phyloP scores from a whole-genome alignment of 495 filamentous ascomycete genomes.

The Penicillium riverlandense region DNA sequence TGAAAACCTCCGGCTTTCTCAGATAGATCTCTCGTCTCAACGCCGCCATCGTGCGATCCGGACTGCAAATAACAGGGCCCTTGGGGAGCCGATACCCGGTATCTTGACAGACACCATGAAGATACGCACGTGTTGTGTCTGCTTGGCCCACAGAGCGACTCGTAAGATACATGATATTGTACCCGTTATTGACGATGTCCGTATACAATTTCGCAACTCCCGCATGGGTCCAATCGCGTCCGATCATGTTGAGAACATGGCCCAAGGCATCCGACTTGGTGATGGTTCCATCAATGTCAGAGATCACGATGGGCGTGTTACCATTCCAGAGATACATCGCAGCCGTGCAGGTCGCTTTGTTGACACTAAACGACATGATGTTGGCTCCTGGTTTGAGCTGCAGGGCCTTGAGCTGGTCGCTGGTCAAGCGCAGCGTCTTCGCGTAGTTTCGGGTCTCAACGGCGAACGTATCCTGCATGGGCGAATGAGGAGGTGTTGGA shows the following conservation, averaged over 20 bases:
- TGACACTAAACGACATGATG: conserved; percentile 91
- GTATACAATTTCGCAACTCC: conserved; percentile 96
- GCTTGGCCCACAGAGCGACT: conserved; percentile 89
- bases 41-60: conserved; percentile 94
- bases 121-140: conserved; percentile 83
- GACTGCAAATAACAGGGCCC: conserved; percentile 89
- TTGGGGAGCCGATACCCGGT: conserved; percentile 69
- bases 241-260: conserved; percentile 97
- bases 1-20: conserved; percentile 96
- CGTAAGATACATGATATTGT: conserved; percentile 98
- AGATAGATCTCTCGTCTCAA: conserved; percentile 90
- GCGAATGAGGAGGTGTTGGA: conserved; percentile 71
- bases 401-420: conserved; percentile 86
- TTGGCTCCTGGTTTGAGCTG: conserved; percentile 79
- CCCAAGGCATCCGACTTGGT: conserved; percentile 97
- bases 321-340: conserved; percentile 90
- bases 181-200: conserved; percentile 92
- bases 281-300: conserved; percentile 98
- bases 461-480: conserved; percentile 45
- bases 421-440: conserved; percentile 93
- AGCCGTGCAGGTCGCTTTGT: conserved; percentile 83
- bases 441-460: conserved; percentile 82
- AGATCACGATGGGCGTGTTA: conserved; percentile 89
- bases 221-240: conserved; percentile 94
- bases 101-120: conserved; percentile 85